Conservation (phyloP, 2,329 filamentous ascomycete genomes). For the Hansfordia pulvinata region DNA sequence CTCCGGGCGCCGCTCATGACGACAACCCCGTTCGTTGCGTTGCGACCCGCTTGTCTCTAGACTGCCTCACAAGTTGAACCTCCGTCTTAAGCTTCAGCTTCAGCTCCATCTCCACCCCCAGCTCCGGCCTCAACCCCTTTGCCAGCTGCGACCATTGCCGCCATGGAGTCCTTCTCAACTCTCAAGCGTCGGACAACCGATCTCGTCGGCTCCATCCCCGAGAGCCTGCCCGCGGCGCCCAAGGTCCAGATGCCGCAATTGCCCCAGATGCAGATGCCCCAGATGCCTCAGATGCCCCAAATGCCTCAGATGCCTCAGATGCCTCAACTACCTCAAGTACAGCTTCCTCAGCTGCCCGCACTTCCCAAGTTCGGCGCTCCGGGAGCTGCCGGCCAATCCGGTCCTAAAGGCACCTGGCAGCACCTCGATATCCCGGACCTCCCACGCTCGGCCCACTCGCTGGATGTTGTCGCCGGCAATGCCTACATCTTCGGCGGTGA, state of each 20-base stretch:
- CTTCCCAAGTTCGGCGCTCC: slow-evolving; percentile 8
- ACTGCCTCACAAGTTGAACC: too few species aligned
- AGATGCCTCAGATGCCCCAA: slow-evolving; percentile 9
- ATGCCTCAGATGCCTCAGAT: slow-evolving; percentile 11
- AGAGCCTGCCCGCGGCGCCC: slow-evolving; percentile 26
- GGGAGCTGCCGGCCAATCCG: neutral
- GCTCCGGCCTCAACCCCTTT: too few species aligned
- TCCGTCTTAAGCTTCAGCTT: too few species aligned
- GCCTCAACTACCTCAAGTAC: too few species aligned
- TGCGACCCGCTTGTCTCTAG: too few species aligned
- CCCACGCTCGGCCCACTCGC: slow-evolving; percentile 60
- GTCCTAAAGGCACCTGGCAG: slow-evolving; percentile 45
- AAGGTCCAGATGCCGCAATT: slow-evolving; percentile 10
- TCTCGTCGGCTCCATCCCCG: slow-evolving; percentile 33
- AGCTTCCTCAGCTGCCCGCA: slow-evolving; percentile 2
- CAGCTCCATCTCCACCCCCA: too few species aligned
- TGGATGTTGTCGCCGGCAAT: slow-evolving; percentile 44
- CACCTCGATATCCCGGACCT: slow-evolving; percentile 40
- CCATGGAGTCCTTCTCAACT: slow-evolving; percentile 37
- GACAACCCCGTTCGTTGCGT: too few species aligned
- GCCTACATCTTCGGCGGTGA: slow-evolving; percentile 68
- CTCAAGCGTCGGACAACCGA: slow-evolving; percentile 42
- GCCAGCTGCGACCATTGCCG: too few species aligned
- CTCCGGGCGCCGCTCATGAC: too few species aligned
- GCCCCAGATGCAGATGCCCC: slow-evolving; percentile 11